Evolutionary conservation across 306 rosid genomes (phyloP), one percentile per base, ranked within the genome.

Genomic region (Carpinus fangiana): DNA sequence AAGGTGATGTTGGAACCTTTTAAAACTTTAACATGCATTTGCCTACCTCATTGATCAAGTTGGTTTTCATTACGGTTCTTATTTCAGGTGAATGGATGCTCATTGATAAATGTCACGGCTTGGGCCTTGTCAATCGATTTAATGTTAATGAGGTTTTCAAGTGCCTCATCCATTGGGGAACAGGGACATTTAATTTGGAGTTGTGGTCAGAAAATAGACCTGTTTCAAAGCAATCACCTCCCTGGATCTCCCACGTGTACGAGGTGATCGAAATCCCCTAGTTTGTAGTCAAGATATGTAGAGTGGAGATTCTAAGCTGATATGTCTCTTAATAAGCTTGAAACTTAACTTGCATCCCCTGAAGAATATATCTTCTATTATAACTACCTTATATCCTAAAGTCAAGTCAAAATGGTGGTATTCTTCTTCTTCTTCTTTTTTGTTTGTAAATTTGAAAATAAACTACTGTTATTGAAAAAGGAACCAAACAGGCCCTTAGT

Each of bases 31-130:
- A 41, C 4, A 7, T 60, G n/a, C 17, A 72, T 38, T 46, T 38
- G 54, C 66, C 55, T 55, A 31, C 18, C 47, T 52, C 50, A 62
- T 47, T 54, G 57, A 56, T 70, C 46, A 34, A 57, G 74, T 52
- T 73, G n/a, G 34, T 52, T 77, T 57, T 70, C 9, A 11, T 54
- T 61, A 38, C 46, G 18, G 18, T 83, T 81, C 38, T 82, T 52
- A 62, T 84, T 41, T 67, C 86, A 94, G 98, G 98, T 74, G 96
- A 94, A 82, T 94, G 98, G 98, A 82, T 66, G 91, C 96, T 94
- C 14, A 53, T 86, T 14, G 96, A 94, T 77, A 92, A 82, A 82
- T 86, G 94, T 82, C 82, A 82, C 43, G 93, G 94, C 64, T 75
- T 88, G 84, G 96, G 94, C 8, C 83, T 92, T 81, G 89, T 94